Base-by-base conservation (phyloP, 805 yeast species). In the Barnettozyma sucrosica region DNA sequence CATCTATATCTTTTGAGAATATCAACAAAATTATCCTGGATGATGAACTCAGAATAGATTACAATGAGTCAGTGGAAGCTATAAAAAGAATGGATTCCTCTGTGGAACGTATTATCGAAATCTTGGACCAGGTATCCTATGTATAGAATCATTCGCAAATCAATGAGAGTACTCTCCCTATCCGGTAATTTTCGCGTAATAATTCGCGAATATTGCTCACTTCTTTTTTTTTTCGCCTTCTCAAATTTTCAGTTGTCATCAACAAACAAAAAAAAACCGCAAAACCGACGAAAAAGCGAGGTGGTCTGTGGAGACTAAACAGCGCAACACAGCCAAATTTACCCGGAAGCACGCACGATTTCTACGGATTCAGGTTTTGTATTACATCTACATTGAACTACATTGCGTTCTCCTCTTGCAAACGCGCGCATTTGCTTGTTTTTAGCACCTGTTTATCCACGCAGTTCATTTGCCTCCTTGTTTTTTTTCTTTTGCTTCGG, bases 11-110 rank as follows among this genome's bases (percentile, higher is more conserved):
- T 14, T 26, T 52, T 14, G 51, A 50, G 4, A 45, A 52, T 21
- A 42, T 54, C 1, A 50, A 43, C 23, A 52, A 52, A 43, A 36
- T 59, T 20, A 59, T 59, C 21, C 21, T 61, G 16, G 45, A 61
- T 43, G 58, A 55, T 28, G 54, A 48, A 8, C 25, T 58, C n/a
- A 46, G 40, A 7, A 20, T 24, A 1, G 44, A 50, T 24, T 61
- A 46, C 33, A 34, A 42, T 9, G 52, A 41, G 1, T 46, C 57
- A 13, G 46, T 55, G 5, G 37, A 6, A 4, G 54, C 50, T 9
- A 55, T 47, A 24, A 46, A 43, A 7, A 32, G 14, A 6, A 18
- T 54, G 3, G 30, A 47, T 3, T 16, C 16, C 8, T 21, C 36
- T 10, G 46, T 47, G 4, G 37, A 25, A 2, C 49, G 43, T 16